Evolutionary conservation across 176 grass and related monocot species (phyloP).

Genomic region (Rhynchospora breviuscula): DNA sequence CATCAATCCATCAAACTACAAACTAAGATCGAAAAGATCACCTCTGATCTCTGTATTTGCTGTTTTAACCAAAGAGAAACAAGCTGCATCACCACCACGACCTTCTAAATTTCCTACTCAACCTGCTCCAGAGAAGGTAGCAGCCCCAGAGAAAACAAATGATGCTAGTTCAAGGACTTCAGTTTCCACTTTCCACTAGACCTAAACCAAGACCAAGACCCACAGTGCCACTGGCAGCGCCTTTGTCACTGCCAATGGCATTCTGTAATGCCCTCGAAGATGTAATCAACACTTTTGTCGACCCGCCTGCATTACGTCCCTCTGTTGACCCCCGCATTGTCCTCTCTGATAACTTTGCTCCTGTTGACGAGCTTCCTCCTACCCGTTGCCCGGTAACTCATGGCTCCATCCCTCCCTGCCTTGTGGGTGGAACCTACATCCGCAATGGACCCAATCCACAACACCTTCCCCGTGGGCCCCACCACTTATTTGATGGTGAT

Average conservation of each 20-base stretch:
- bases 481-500: slow-evolving; percentile 92
- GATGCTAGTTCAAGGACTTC: not conserved
- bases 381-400: slow-evolving; percentile 56
- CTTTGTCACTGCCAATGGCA: slow-evolving; percentile 35
- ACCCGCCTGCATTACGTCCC: slow-evolving; percentile 63
- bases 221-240: not conserved
- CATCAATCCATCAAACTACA: not conserved
- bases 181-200: not conserved
- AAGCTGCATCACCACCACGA: not conserved
- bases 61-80: slow-evolving; percentile 5
- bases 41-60: not conserved
- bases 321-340: slow-evolving; percentile 73
- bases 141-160: not conserved
- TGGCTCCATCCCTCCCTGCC: slow-evolving; percentile 73
- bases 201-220: not conserved
- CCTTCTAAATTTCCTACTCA: not conserved
- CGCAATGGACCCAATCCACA: slow-evolving; percentile 96
- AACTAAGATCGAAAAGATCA: slow-evolving; percentile 6
- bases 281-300: slow-evolving; percentile 82
- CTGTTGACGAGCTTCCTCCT: slow-evolving; percentile 77
- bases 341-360: slow-evolving; percentile 69
- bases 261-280: slow-evolving; percentile 84
- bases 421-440: slow-evolving; percentile 81
- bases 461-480: slow-evolving; percentile 64
- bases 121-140: not conserved